Base-by-base conservation (phyloP, 192 early-diverging fungal genomes). In the Funneliformis geosporum region DNA sequence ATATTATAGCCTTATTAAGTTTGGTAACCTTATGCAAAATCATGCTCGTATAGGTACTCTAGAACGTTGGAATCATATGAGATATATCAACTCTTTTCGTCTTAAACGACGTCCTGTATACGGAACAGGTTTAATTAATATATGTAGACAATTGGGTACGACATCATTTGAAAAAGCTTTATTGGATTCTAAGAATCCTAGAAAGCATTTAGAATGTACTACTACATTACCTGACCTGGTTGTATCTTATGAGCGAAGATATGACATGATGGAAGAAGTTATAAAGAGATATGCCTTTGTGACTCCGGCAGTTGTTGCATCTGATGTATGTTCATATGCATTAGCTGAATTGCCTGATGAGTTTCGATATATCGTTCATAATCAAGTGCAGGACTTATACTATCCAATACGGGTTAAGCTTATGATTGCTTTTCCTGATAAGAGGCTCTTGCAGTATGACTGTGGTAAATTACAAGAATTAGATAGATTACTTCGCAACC, bases 391-490 rank as follows among this genome's bases (percentile, higher is more conserved):
- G 66, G 91, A 92, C n/a, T 75, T 91, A 21, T 81, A 93, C 33
- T 88, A 91, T 39, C 84, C 86, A 1, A 78, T 93, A 2, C 81
- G 91, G 40, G 88, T 89, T 14, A 86, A 91, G 40, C 88, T 92
- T 69, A 85, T 88, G 75, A 90, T 96, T 23, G 91, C 92, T 21
- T 96, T 96, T 75, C 95, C 94, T 12, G 95, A 96, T 79, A 95
- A 94, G 59, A 85, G 91, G 11, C 73, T 96, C 33, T 74, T 96
- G 46, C 94, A 95, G 79, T 96, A 92, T 83, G 94, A 96, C 83
- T 96, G 94, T 78, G 93, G 95, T 23, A 93, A 93, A 78, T 82
- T 93, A 16, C 90, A 92, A 71, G 91, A 87, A 76, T 75, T 92
- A 28, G 88, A 87, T 76, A 82, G 50, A 66, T 82, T 92, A 21